Evolutionary conservation across 2,329 filamentous ascomycete genomes (phyloP), one percentile per base, ranked within the genome.

Genomic region (Xylaria digitata): DNA sequence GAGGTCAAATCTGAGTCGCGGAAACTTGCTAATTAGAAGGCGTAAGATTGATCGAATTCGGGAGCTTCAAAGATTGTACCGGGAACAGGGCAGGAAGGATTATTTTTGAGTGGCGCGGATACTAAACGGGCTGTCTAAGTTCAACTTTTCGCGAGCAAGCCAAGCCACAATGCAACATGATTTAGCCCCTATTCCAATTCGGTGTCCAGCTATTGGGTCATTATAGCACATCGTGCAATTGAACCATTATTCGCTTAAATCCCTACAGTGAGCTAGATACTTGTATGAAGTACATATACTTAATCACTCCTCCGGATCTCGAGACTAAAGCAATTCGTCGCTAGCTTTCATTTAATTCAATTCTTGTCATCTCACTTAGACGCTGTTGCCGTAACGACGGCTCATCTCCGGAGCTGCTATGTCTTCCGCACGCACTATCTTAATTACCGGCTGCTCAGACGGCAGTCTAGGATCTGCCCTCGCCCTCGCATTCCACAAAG

Each of bases 381-480:
- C 15, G 3, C 37, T 55, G 37, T 6, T 23, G 15, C 6, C 3
- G 7, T 43, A 30, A 2, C 7, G 15, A 30, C 32, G n/a, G 15
- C 37, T 43, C 15, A 42, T 8, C 7, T 37, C 13, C 7, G 30
- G 7, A 42, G 19, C 23, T 43, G 26, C 21, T 21, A 45, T 55
- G 53, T 15, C 37, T n/a, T 43, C 53, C 30, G 21, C 15, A 42
- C 37, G 53, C 21, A 55, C 53, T 1, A 55, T 55, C 21, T 30
- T 55, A n/a, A 55, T 55, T 3, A 55, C 53, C 5, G 53, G 53
- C 37, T 55, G 53, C 37, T 55, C 53, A 30, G 53, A 55, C 7
- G 53, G 37, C 7, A 55, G 53, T 43, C 53, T 55, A 23, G 53
- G 53, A 7, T 55, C 53, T 43, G 53, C 53, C n/a, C 53, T 55